These are phyloP conservation scores for Kuraishia hungarica DNA, from an alignment of 805 yeast species.

Conservation along the genomic window DNA sequence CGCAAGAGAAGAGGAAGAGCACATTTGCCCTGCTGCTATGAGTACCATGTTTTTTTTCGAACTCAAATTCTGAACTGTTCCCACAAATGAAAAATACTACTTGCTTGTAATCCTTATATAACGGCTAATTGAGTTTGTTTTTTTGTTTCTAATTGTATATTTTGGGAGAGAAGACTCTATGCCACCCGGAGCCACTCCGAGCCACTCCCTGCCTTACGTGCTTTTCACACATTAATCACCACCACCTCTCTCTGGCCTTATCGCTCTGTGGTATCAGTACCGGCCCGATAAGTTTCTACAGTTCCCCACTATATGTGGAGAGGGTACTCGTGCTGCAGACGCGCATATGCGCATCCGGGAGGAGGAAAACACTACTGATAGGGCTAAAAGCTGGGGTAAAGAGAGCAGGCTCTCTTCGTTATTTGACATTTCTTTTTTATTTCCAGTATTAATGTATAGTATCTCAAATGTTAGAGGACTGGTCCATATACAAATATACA, in stretches of 20 bases:
- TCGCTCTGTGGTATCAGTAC: background rate
- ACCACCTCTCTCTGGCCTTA: background rate
- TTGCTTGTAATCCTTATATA: no score
- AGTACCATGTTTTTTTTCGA: constrained; percentile 31
- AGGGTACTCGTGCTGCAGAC: background rate
- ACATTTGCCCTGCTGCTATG: constrained; percentile 82
- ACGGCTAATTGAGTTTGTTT: no score
- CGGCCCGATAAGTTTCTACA: background rate
- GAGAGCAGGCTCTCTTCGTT: no score
- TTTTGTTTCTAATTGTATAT: no score
- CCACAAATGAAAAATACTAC: no score
- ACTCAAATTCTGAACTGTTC: no score
- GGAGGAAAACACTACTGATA: no score
- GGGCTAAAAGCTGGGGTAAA: no score
- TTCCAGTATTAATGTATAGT: background rate
- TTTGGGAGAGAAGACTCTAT: no score
- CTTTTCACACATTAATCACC: background rate
- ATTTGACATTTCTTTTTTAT: background rate
- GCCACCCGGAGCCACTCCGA: no score
- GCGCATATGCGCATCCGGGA: background rate
- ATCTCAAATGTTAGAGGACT: no score
- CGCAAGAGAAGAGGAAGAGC: constrained; percentile 56
- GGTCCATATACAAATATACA: no score
- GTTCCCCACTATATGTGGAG: background rate
- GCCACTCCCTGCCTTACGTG: background rate